These are phyloP conservation scores for Termitomyces sp. DNA, from an alignment of 768 basidiomycete species.

Conservation along the genomic window DNA sequence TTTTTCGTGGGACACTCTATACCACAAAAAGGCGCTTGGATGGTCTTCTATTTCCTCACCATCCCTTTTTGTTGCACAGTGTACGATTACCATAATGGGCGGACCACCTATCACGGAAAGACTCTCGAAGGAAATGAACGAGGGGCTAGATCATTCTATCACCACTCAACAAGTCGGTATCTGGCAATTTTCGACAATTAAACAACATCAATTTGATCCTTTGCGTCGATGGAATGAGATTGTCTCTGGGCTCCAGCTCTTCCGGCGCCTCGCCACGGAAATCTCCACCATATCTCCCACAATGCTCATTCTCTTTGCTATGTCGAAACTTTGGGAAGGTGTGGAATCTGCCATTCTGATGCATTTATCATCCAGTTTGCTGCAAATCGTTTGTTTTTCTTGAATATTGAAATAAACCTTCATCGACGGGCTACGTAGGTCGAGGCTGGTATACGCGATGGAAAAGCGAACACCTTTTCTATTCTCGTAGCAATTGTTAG, in stretches of 20 bases:
- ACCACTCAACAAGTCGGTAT: constrained; percentile 21
- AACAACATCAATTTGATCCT: constrained; percentile 9
- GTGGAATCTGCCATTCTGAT: constrained; percentile 23
- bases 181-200: constrained; percentile 16
- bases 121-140: background rate
- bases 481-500: constrained; percentile 17
- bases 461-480: constrained; percentile 14
- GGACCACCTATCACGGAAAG: background rate
- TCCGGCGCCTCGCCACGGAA: constrained; percentile 20
- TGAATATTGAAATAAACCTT: background rate
- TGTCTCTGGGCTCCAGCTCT: constrained; percentile 15
- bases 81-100: background rate
- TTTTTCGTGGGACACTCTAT: background rate
- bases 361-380: constrained; percentile 22
- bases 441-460: constrained; percentile 19
- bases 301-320: constrained; percentile 19
- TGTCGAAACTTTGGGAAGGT: constrained; percentile 23
- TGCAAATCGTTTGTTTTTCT: constrained; percentile 18
- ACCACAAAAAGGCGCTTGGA: background rate
- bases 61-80: background rate
- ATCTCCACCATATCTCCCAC: constrained; percentile 19
- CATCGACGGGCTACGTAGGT: constrained; percentile 13
- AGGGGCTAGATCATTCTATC: background rate
- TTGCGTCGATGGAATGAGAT: constrained; percentile 8
- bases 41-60: background rate